Percentiles rank a stretch among this genome's conserved stretches.
These are phyloP conservation scores for Eucalyptus erythrocorys DNA, from an alignment of 345 rosid species.

Conservation along the genomic window DNA sequence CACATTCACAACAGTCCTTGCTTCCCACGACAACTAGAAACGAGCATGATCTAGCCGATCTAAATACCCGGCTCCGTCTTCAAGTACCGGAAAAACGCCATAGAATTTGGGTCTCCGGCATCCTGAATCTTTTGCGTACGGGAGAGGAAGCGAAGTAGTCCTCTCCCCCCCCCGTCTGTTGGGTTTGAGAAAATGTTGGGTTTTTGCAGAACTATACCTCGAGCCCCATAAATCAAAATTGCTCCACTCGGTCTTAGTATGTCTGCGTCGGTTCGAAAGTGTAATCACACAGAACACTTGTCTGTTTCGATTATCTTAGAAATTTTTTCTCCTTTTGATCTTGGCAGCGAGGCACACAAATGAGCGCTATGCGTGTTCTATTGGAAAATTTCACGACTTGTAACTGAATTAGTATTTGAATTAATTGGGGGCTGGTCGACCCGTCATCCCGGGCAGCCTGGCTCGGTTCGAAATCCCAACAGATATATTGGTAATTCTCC, in stretches of 20 bases:
- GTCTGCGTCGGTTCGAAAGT: rapidly evolving
- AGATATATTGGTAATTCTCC: background rate
- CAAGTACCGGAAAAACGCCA: background rate
- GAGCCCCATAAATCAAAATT: background rate
- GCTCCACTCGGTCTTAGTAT: rapidly evolving
- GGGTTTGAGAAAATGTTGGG: background rate
- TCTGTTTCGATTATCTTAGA: rapidly evolving
- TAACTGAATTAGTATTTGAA: background rate
- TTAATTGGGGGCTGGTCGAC: background rate
- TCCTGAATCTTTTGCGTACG: background rate
- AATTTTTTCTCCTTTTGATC: background rate
- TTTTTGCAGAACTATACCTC: background rate
- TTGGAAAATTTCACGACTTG: background rate
- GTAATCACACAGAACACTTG: rapidly evolving
- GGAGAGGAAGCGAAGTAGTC: background rate
- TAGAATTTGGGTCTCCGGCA: background rate
- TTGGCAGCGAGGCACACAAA: rapidly evolving
- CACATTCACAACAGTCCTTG: background rate
- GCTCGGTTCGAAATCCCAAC: background rate
- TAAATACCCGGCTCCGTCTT: background rate
- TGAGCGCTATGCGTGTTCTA: background rate
- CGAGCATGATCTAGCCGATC: background rate
- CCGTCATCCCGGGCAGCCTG: background rate
- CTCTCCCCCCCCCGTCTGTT: background rate
- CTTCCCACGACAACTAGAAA: background rate